Base-by-base conservation (phyloP, 2,329 filamentous ascomycete genomes). In the Hypoxylon sp. region DNA sequence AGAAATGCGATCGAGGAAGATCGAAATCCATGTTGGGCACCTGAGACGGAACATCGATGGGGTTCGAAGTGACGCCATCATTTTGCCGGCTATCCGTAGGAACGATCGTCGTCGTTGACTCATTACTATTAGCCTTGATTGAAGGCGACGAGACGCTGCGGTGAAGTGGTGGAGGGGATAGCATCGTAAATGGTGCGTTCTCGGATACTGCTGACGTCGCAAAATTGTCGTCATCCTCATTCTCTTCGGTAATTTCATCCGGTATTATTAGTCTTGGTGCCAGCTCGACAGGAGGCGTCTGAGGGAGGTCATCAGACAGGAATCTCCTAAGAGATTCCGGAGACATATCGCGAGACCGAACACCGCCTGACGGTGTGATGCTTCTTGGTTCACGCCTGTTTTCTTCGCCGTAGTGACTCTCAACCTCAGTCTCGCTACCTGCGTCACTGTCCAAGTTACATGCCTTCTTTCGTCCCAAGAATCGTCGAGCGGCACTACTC, bases 141-240 rank as follows among this genome's bases (percentile, higher is more conserved):
- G 71, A 71, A 14, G 69, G 70, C 8, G 75, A 68, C 0, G 79
- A 78, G 30, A 74, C 55, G 3, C 73, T 76, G 20, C 82, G 80
- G 65, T 80, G 80, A 44, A 80, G 79, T 0, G 86, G 85, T 0
- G 85, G 85, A 7, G 85, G 85, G 2, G 86, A 87, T 14, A 87
- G 76, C 40, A 83, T 85, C 18, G 78, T 74, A 61, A 80, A 83
- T 1, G 79, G 74, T 20, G 80, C 77, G 2, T 64, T 78, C 55
- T 87, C 85, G 0, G 81, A 81, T 5, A 76, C 71, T 2, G 83
- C 81, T 0, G 83, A 83, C 3, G 80, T 82, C n/a, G 86, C 86
- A 70, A 89, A 89, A 76, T 89, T 89, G 67, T 88, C 85, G 69
- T 89, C 86, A 65, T 89, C 85, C 51, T 88, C 86, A 45, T 78